Evolutionary conservation across 371 early-diverging fungal species (phyloP), one percentile per base, ranked within the genome.

Genomic region (Cladochytrium tenue): DNA sequence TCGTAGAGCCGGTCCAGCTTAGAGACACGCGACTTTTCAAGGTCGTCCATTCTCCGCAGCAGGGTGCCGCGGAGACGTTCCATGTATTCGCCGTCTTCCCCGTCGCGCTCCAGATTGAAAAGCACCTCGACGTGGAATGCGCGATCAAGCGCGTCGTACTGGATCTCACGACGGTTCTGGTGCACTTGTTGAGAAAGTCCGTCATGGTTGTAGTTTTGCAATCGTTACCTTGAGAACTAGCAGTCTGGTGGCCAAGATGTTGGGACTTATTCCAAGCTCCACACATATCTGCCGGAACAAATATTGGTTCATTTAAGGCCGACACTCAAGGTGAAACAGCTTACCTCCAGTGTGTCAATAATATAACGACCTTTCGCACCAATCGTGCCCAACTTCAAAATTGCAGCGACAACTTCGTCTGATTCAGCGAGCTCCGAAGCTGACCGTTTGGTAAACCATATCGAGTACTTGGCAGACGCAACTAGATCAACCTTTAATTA

Each of bases 1-100:
- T 72, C 70, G 59, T 77, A 77, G 28, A 74, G 36, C 66, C 70
- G 50, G 53, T 76, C 76, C 35, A 76, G 55, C 43, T 73, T 76
- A 0, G 60, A 35, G 10, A 73, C 76, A 7, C 70, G 33, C 1
- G 73, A 56, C 2, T 43, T 52, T 59, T 76, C 76, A 3, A 73
- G 56, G 17, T 56, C 32, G 10, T 56, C 26, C 52, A 72, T 67
- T 15, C 50, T 50, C 13, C 36, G 28, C 26, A 60, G 57, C n/a
- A 76, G 56, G 23, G 32, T 51, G 7, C 36, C 53, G 1, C 69
- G 64, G 43, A 72, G 52, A 2, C 32, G 10, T 25, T 70, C 71
- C 3, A 76, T 28, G 20, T 52, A 60, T 20, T 5, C 60, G 28
- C 17, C 26, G 31, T 58, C 53, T 15, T 30, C 33, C n/a, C n/a